These are phyloP conservation scores for Rhodotorula sp. DNA, from an alignment of 1,284 basidiomycete species.

Conservation along the genomic window DNA sequence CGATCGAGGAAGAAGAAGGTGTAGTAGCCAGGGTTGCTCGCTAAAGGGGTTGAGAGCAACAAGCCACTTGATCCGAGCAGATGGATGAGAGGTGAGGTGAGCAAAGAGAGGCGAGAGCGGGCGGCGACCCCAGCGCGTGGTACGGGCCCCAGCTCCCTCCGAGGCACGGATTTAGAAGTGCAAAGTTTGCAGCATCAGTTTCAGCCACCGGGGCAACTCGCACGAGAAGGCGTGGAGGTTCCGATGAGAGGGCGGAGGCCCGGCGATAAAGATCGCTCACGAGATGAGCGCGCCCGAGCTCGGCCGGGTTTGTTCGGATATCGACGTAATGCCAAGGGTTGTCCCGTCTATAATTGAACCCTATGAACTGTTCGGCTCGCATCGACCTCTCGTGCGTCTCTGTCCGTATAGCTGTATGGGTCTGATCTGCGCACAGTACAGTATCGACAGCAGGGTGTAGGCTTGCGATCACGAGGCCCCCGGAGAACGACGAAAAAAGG, in stretches of 20 bases:
- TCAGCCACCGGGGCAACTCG: background rate
- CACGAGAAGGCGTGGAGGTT: background rate
- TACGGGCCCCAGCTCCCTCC: constrained; percentile 1
- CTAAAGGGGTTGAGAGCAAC: background rate
- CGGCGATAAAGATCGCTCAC: no score
- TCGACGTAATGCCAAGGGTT: background rate
- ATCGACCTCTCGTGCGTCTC: no score
- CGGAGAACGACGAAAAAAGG: no score
- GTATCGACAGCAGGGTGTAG: no score
- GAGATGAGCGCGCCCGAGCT: background rate
- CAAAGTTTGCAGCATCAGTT: background rate
- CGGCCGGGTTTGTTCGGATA: background rate
- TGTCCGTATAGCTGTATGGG: no score
- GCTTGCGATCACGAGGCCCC: no score
- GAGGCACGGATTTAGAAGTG: background rate
- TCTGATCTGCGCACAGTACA: no score
- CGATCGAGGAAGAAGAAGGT: background rate
- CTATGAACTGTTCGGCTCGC: no score
- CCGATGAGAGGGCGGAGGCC: no score
- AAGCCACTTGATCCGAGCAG: background rate
- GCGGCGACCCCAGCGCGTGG: background rate
- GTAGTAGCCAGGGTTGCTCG: background rate
- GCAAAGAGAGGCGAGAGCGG: background rate
- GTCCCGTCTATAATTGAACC: no score
- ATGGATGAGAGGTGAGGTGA: background rate